A percentile compares a stretch with the other conserved stretches of the same genome.
Evolutionary conservation across 768 basidiomycete species (phyloP).

Genomic region (Cystobasidium ongulense): DNA sequence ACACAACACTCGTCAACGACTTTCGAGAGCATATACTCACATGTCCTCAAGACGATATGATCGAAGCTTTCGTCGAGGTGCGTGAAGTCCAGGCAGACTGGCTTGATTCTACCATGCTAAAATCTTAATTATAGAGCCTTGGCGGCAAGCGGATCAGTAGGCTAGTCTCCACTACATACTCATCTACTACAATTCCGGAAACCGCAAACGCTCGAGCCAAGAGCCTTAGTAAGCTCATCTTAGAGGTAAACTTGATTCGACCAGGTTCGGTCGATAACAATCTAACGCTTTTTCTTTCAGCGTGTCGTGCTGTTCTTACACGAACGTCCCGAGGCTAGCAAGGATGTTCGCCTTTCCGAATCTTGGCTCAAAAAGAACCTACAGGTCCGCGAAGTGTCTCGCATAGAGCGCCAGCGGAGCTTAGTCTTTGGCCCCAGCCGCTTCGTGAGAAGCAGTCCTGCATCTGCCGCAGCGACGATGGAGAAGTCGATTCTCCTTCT

Average conservation of each 20-base stretch:
- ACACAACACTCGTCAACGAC: constrained; percentile 52
- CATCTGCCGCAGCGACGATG: constrained; percentile 60
- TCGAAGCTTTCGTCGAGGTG: constrained; percentile 74
- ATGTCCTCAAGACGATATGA: constrained; percentile 71
- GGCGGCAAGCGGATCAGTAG: constrained; percentile 67
- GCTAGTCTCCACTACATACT: constrained; percentile 69
- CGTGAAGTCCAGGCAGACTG: background rate
- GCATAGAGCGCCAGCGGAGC: constrained; percentile 51
- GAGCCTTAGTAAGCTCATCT: constrained; percentile 42
- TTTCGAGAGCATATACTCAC: constrained; percentile 34
- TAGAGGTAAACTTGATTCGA: constrained; percentile 2
- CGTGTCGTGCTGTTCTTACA: constrained; percentile 83
- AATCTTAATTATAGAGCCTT: constrained; percentile 48
- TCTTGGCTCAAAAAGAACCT: constrained; percentile 44
- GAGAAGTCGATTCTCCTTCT: constrained; percentile 37
- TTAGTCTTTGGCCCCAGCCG: constrained; percentile 54
- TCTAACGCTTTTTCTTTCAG: constrained; percentile 63
- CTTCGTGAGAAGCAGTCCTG: constrained; percentile 56
- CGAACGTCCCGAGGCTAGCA: constrained; percentile 53
- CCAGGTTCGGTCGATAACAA: constrained; percentile 33
- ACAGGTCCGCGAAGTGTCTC: constrained; percentile 45
- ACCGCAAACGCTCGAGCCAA: background rate
- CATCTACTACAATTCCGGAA: constrained; percentile 20
- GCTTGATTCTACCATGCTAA: too few species aligned
- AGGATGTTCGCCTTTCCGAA: constrained; percentile 42